A percentile compares a stretch with the other conserved stretches of the same genome.
These are phyloP conservation scores for Haplosporangium sp. DNA, from an alignment of 371 early-diverging fungal genomes.

Conservation along the genomic window DNA sequence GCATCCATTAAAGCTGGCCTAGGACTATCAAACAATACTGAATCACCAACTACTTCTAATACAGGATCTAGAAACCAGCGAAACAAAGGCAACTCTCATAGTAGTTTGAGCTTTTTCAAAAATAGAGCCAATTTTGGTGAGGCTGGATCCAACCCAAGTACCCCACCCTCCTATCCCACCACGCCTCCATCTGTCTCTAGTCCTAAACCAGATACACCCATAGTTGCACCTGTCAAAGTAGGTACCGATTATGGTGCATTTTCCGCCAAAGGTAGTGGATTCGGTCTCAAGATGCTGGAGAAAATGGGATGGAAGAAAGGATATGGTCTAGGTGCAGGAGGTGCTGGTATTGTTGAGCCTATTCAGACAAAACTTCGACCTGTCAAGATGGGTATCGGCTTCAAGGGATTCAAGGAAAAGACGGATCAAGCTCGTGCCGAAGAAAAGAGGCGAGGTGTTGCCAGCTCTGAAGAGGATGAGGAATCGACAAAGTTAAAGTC, in stretches of 20 bases:
- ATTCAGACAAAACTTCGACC: constrained; percentile 90
- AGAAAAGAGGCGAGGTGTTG: constrained; percentile 48
- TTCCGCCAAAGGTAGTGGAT: constrained; percentile 75
- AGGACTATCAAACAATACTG: constrained; percentile 23
- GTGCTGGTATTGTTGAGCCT: constrained; percentile 89
- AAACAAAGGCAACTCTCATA: constrained; percentile 8
- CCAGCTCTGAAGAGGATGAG: constrained; percentile 43
- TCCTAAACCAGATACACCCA: constrained; percentile 22
- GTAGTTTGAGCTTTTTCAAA: constrained; percentile 38
- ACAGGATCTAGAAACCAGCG: constrained; percentile 9
- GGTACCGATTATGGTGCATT: constrained; percentile 85
- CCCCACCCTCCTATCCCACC: constrained; percentile 26
- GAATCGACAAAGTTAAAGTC: constrained; percentile 3
- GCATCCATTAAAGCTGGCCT: constrained; percentile 35
- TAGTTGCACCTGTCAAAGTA: constrained; percentile 55
- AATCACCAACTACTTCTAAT: constrained; percentile 2
- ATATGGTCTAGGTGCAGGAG: constrained; percentile 82
- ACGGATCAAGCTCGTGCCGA: constrained; percentile 67
- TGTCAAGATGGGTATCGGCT: constrained; percentile 83
- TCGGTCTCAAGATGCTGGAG: constrained; percentile 83
- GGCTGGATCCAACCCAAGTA: constrained; percentile 10
- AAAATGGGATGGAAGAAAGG: constrained; percentile 87
- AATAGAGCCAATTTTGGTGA: constrained; percentile 24
- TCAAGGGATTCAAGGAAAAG: constrained; percentile 79
- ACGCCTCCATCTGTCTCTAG: constrained; percentile 31